Base-by-base conservation (phyloP, 1,284 basidiomycete species). In the Uromyces viciae-fabae region DNA sequence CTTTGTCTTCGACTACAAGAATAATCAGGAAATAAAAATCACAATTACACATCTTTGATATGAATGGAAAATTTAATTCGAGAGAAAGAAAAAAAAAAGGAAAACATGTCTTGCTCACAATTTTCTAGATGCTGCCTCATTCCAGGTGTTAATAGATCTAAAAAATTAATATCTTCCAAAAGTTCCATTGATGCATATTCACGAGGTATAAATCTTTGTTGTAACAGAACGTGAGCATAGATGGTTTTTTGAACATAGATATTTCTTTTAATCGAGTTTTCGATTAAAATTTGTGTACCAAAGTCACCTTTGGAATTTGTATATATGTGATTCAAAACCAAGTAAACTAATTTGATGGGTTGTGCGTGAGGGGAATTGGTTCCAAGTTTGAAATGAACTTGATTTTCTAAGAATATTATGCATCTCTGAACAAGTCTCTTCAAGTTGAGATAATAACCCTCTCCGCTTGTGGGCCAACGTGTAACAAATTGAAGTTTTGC, bases 161-260 rank as follows among this genome's bases (percentile, higher is more conserved):
- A 46, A 42, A 75, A 75, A 11, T 46, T 46, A 60, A 75, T 62
- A 31, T 75, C 58, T 49, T 75, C 43, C 19, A 75, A 49, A 9
- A 75, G 58, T n/a, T 15, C 46, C 22, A 75, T 4, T 5, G 54
- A 49, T 33, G 73, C 56, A 38, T 46, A 60, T 25, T 75, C 73
- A 17, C 28, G 25, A 9, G 49, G 73, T 31, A 40, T 75, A 28
- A 49, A 75, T 19, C 36, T 46, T 46, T 75, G 73, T 46, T 40
- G 36, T 42, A 75, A 31, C 31, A 75, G 56, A 25, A 75, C 73
- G 42, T 75, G 73, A 64, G 56, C 56, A 33, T 75, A 75, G n/a
- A 75, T 43, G 28, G 56, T 64, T 64, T 75, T 75, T 42, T 75
- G 54, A 49, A 56, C 38, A 40, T 75, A 75, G 17, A 75, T 38